A percentile compares a stretch with the other conserved stretches of the same genome.
Evolutionary conservation across 2,329 filamentous ascomycete species (phyloP).

Genomic region (Fusarium sp.): DNA sequence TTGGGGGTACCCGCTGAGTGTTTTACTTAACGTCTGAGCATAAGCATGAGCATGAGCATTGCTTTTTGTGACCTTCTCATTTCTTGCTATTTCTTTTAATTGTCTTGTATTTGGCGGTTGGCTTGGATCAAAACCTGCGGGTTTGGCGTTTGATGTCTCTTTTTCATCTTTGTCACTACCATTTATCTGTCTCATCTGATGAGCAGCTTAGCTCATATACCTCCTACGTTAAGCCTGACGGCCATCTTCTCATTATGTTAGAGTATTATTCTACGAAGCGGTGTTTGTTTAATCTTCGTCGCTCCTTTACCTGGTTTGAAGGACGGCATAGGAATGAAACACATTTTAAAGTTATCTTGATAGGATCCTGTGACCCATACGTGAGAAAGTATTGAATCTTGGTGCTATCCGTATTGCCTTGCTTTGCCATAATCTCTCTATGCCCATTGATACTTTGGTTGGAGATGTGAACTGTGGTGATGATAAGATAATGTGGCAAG

Average conservation of each 20-base stretch:
- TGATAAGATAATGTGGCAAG: slow-evolving; percentile 43
- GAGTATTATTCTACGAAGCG: slow-evolving; percentile 42
- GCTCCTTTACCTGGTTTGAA: slow-evolving; percentile 36
- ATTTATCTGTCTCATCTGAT: slow-evolving; percentile 31
- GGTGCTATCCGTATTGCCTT: no score
- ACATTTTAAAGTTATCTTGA: slow-evolving; percentile 22
- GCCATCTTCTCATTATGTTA: slow-evolving; percentile 42
- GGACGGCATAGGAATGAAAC: slow-evolving; percentile 33
- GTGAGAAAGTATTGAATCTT: not conserved
- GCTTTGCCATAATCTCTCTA: not conserved
- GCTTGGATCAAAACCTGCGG: slow-evolving; percentile 49
- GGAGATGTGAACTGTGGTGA: not conserved
- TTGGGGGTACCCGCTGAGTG: slow-evolving; percentile 64
- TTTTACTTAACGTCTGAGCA: slow-evolving; percentile 18
- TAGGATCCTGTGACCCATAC: not conserved
- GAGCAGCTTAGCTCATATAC: slow-evolving; percentile 41
- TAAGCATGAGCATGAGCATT: slow-evolving; percentile 14
- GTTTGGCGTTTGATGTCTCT: slow-evolving; percentile 46
- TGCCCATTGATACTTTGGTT: not conserved
- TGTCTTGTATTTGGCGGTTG: slow-evolving; percentile 42
- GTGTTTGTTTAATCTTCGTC: slow-evolving; percentile 40
- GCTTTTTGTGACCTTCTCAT: slow-evolving; percentile 19
- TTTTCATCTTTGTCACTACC: slow-evolving; percentile 34
- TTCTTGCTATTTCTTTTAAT: slow-evolving; percentile 35
- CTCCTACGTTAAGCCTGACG: slow-evolving; percentile 41